Conservation (phyloP, 1,284 basidiomycete species). For the Peniophora sp. region DNA sequence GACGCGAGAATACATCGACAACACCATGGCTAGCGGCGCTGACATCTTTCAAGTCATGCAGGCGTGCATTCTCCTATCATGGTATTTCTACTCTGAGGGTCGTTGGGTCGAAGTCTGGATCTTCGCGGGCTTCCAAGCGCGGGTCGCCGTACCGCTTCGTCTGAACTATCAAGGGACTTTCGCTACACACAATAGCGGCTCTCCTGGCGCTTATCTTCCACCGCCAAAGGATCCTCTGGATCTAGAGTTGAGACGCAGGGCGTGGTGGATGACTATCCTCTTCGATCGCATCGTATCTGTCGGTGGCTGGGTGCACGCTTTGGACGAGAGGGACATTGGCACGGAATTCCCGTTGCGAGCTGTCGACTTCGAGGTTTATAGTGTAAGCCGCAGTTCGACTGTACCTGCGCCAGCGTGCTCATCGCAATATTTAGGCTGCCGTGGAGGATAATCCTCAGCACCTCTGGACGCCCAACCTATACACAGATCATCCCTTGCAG, state of each 20-base stretch:
- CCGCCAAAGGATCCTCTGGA: conserved; percentile 69
- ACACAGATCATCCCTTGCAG: conserved; percentile 57
- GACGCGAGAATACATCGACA: conserved; percentile 76
- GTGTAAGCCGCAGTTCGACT: conserved; percentile 30
- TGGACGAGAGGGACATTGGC: conserved; percentile 73
- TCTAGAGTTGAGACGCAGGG: conserved; percentile 65
- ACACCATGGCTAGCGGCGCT: conserved; percentile 76
- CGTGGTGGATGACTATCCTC: conserved; percentile 83
- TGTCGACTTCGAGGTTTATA: conserved; percentile 63
- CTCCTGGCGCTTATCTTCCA: conserved; percentile 70
- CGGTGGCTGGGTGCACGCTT: conserved; percentile 81
- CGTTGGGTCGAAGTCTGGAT: conserved; percentile 89
- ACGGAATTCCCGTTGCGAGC: conserved; percentile 70
- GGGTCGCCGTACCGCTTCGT: conserved; percentile 75
- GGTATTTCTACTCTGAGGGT: conserved; percentile 84
- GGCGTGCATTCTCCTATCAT: conserved; percentile 74
- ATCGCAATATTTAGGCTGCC: conserved; percentile 30
- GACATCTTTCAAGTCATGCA: conserved; percentile 81
- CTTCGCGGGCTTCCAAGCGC: conserved; percentile 77
- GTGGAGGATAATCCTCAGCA: conserved; percentile 68
- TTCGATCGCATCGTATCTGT: conserved; percentile 80
- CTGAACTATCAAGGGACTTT: conserved; percentile 78
- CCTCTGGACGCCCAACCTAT: conserved; percentile 51
- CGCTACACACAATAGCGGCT: conserved; percentile 53
- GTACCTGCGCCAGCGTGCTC: conserved; percentile 5